Evolutionary conservation across 352 stramenopile species (phyloP).

Genomic region (Phytopythium oedochilum): DNA sequence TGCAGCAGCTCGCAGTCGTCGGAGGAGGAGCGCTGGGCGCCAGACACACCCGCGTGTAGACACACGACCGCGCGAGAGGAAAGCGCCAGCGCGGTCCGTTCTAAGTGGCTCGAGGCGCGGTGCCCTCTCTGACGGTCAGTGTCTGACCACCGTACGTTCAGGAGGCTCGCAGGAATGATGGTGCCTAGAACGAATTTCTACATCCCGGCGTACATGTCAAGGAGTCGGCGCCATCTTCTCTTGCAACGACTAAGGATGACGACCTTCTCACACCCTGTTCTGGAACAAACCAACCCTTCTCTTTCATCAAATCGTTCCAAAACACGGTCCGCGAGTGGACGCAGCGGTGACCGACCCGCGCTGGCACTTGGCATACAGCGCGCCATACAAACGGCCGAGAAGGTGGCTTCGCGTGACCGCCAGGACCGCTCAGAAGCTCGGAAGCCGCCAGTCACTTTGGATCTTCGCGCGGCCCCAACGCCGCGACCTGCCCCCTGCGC

Average conservation of each 20-base stretch:
- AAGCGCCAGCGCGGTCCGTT: not conserved
- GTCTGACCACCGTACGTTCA: not conserved
- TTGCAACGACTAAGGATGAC: no score
- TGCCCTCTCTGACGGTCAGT: no score
- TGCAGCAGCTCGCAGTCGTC: no score
- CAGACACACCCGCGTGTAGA: not conserved
- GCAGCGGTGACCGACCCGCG: not conserved
- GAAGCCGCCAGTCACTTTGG: not conserved
- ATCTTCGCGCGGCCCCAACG: not conserved
- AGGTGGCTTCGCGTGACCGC: no score
- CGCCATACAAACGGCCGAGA: no score
- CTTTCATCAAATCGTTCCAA: not conserved
- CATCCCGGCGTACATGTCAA: no score
- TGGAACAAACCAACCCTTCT: not conserved
- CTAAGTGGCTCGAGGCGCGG: not conserved
- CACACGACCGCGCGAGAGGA: not conserved
- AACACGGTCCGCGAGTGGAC: not conserved
- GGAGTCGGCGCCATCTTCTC: no score
- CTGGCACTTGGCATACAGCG: no score
- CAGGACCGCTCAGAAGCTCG: no score
- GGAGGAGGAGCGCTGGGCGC: no score
- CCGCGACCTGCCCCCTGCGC: not conserved
- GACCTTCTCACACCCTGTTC: not conserved
- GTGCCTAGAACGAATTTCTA: no score
- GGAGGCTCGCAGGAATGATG: not conserved